Percentiles rank a stretch among this genome's conserved stretches.
These are phyloP conservation scores for Amphicarpaea edgeworthii DNA, from an alignment of 306 rosid genomes.

Conservation along the genomic window DNA sequence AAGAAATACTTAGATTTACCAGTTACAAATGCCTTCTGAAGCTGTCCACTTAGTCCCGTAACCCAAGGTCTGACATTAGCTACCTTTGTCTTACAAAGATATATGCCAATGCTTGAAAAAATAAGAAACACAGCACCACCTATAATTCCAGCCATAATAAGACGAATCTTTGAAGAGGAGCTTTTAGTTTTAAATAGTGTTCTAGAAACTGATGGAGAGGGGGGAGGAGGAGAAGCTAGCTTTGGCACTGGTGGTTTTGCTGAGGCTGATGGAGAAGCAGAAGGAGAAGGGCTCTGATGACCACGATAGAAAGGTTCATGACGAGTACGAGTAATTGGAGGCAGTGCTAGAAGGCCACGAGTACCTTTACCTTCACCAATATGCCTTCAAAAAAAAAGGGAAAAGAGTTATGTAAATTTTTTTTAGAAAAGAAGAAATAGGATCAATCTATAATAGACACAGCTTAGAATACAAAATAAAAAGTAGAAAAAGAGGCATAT, in stretches of 20 bases:
- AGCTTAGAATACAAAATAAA: neutral
- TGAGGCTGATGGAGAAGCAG: neutral
- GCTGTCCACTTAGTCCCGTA: slow-evolving; percentile 94
- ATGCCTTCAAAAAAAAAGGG: slow-evolving; percentile 51
- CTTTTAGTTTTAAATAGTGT: neutral
- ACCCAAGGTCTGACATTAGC: slow-evolving; percentile 85
- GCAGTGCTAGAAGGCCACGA: slow-evolving; percentile 41
- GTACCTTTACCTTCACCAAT: slow-evolving; percentile 18
- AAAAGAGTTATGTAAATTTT: neutral
- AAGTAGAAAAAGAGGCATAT: slow-evolving; percentile 21
- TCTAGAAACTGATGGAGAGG: neutral
- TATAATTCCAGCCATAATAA: slow-evolving; percentile 57
- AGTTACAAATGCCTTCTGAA: slow-evolving; percentile 90
- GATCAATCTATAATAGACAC: neutral
- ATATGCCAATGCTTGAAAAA: slow-evolving; percentile 49
- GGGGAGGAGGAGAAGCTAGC: slow-evolving; percentile 34
- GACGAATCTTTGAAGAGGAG: neutral
- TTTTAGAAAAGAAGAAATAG: neutral
- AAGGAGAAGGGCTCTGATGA: neutral
- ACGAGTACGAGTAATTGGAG: too few species aligned
- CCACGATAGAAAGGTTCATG: neutral
- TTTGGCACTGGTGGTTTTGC: neutral
- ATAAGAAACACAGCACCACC: slow-evolving; percentile 58
- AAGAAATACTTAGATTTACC: slow-evolving; percentile 59
- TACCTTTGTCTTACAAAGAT: slow-evolving; percentile 62